Evolutionary conservation across 345 rosid genomes (phyloP).

Genomic region (Cochlearia excelsa): DNA sequence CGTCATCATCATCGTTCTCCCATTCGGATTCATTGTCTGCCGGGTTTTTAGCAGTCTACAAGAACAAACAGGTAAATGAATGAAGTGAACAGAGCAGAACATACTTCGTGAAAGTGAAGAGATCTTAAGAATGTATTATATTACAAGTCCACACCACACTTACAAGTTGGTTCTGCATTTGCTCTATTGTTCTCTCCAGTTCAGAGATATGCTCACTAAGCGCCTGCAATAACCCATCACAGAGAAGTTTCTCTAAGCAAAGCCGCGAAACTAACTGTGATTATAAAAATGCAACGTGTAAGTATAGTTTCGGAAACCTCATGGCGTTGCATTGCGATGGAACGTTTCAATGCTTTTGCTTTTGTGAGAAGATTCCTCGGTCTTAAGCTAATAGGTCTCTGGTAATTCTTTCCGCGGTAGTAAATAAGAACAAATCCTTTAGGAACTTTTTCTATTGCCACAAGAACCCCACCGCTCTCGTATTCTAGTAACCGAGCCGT

Average conservation of each 20-base stretch:
- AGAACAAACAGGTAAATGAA: constrained; percentile 21
- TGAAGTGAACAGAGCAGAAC: constrained; percentile 5
- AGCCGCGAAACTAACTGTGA: background rate
- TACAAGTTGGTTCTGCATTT: constrained; percentile 81
- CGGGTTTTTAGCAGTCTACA: constrained; percentile 20
- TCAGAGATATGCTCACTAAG: constrained; percentile 89
- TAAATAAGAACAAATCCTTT: constrained; percentile 89
- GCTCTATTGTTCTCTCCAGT: constrained; percentile 69
- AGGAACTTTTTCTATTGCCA: constrained; percentile 88
- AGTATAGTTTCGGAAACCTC: constrained; percentile 50
- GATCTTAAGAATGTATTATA: constrained; percentile 14
- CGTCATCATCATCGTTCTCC: constrained; percentile 53
- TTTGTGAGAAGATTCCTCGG: constrained; percentile 94
- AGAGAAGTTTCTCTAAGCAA: constrained; percentile 16
- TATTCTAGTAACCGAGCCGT: constrained; percentile 84
- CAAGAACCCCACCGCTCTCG: constrained; percentile 95
- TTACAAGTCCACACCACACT: constrained; percentile 27
- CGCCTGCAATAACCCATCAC: constrained; percentile 51
- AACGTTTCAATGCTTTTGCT: constrained; percentile 93
- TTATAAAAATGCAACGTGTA: constrained; percentile 13
- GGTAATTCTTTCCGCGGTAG: constrained; percentile 93
- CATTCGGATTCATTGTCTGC: constrained; percentile 31
- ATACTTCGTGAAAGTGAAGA: background rate
- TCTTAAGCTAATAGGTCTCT: constrained; percentile 80
- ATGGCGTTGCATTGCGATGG: constrained; percentile 96